phyloP scores from a whole-genome alignment of 2,329 filamentous ascomycete species.

The Metarhizium robertsii region DNA sequence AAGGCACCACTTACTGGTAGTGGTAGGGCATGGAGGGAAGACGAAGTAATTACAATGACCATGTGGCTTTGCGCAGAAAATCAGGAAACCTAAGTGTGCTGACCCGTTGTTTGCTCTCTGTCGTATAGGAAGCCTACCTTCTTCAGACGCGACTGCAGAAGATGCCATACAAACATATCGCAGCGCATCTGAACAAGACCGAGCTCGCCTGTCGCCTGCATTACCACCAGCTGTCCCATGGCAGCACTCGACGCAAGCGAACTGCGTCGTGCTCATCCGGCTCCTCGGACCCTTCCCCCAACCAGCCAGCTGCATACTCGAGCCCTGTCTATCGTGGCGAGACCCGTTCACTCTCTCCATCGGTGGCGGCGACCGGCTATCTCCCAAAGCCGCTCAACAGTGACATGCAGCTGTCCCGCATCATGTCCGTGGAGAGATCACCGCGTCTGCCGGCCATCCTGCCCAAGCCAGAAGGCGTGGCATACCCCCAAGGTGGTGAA shows the following conservation, averaged over 20 bases:
- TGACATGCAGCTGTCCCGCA: slow-evolving; percentile 43
- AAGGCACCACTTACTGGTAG: slow-evolving; percentile 64
- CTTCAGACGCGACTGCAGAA: slow-evolving; percentile 77
- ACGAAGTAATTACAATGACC: slow-evolving; percentile 50
- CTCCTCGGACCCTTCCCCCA: slow-evolving; percentile 44
- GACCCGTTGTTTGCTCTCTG: neutral
- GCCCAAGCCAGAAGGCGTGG: slow-evolving; percentile 52
- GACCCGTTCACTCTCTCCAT: slow-evolving; percentile 40
- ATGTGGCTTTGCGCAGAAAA: neutral
- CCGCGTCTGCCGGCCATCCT: slow-evolving; percentile 52
- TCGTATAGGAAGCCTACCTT: slow-evolving; percentile 64
- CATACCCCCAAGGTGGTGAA: slow-evolving; percentile 24
- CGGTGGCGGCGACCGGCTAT: slow-evolving; percentile 34
- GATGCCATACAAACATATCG: slow-evolving; percentile 88
- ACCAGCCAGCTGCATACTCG: slow-evolving; percentile 35
- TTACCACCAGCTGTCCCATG: slow-evolving; percentile 78
- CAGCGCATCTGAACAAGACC: slow-evolving; percentile 76
- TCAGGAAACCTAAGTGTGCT: neutral
- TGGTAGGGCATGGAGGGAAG: slow-evolving; percentile 75
- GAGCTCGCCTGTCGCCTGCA: slow-evolving; percentile 81
- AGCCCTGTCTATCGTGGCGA: slow-evolving; percentile 41
- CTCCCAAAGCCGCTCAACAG: slow-evolving; percentile 34
- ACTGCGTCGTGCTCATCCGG: slow-evolving; percentile 60
- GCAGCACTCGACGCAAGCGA: slow-evolving; percentile 70
- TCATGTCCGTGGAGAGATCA: slow-evolving; percentile 33